These are phyloP conservation scores for Aspergillus quadrilineatus DNA, from an alignment of 2,329 filamentous ascomycete species.

Conservation along the genomic window DNA sequence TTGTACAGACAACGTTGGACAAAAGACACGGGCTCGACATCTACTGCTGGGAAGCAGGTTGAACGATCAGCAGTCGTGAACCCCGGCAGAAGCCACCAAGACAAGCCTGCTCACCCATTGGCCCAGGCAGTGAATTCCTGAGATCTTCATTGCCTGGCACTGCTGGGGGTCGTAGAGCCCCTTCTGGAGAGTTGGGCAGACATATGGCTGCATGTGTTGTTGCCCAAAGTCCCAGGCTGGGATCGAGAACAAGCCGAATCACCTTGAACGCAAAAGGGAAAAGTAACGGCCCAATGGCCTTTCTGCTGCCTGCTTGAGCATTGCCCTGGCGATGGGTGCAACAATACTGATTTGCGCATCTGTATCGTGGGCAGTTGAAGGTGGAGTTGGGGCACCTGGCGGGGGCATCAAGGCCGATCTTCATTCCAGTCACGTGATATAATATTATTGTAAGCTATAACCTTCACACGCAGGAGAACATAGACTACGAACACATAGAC, in stretches of 20 bases:
- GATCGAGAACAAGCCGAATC: conserved; percentile 17
- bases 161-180: conserved; percentile 11
- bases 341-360: background rate
- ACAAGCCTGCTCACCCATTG: conserved; percentile 16
- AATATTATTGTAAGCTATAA: too few species aligned
- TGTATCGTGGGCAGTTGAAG: background rate
- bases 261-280: background rate
- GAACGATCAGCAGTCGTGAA: background rate
- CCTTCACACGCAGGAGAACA: too few species aligned
- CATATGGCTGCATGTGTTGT: conserved; percentile 26
- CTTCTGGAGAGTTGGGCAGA: conserved; percentile 29
- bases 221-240: conserved; percentile 22
- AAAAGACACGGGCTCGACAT: background rate
- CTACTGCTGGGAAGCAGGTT: background rate
- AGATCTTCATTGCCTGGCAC: conserved; percentile 17
- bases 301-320: background rate
- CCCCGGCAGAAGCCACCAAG: background rate
- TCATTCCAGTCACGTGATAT: too few species aligned
- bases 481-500: too few species aligned
- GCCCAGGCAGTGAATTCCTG: conserved; percentile 19
- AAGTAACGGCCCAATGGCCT: conserved; percentile 10
- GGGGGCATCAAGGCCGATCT: background rate
- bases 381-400: background rate
- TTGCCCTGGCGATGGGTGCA: background rate
- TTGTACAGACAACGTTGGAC: background rate